Evolutionary conservation across 257 asterid genomes (phyloP).

Genomic region (Nicotiana obtusifolia): DNA sequence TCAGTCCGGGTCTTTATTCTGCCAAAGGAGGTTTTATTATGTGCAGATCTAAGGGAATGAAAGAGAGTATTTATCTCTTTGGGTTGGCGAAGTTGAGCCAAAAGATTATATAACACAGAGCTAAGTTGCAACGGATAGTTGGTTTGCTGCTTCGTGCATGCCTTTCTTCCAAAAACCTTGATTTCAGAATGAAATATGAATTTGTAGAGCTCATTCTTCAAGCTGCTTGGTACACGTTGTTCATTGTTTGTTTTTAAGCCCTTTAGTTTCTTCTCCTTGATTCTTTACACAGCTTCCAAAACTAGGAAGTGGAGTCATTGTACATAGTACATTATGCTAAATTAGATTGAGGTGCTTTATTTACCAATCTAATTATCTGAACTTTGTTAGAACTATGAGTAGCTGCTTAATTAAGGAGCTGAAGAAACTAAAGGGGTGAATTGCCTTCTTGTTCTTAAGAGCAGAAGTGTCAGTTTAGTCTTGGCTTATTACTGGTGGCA

Average conservation of each 20-base stretch:
- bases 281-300: not conserved
- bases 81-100: not conserved
- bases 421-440: not conserved
- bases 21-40: not conserved
- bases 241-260: not conserved
- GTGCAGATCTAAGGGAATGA: not conserved
- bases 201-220: not conserved
- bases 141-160: not conserved
- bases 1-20: not conserved
- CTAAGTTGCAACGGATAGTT: not conserved
- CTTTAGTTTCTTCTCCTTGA: not conserved
- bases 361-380: too few species aligned
- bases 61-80: not conserved
- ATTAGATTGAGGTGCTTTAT: not conserved
- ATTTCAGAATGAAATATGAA: too few species aligned
- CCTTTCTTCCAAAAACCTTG: too few species aligned
- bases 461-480: not conserved
- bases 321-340: not conserved
- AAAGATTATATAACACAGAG: not conserved
- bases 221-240: not conserved
- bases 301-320: not conserved
- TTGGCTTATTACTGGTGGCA: not conserved
- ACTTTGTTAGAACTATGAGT: too few species aligned
- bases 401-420: not conserved
- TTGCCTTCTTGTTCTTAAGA: too few species aligned